Percentiles rank a stretch among this genome's conserved stretches.
Conservation (phyloP, 1,284 basidiomycete genomes). For the Hortiboletus rubellus region DNA sequence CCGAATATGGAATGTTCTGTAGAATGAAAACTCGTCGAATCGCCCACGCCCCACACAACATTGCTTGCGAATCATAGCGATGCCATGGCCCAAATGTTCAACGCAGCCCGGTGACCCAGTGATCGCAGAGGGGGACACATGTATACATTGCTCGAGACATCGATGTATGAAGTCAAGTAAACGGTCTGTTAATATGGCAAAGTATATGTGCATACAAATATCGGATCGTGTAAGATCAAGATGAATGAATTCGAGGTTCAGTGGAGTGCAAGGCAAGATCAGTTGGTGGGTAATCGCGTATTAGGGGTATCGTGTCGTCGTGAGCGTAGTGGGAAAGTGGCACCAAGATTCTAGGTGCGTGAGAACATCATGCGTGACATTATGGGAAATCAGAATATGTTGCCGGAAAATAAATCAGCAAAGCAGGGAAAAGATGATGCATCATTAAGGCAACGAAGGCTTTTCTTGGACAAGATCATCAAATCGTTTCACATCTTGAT, state of each 20-base stretch:
- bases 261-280: slow-evolving; percentile 16
- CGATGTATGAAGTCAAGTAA: slow-evolving; percentile 7
- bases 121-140: slow-evolving; percentile 12
- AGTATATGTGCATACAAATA: slow-evolving; percentile 33
- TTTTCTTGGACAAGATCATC: slow-evolving; percentile 51
- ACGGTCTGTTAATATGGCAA: slow-evolving; percentile 13
- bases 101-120: slow-evolving; percentile 9
- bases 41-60: slow-evolving; percentile 5
- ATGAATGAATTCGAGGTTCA: slow-evolving; percentile 5
- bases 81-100: no score
- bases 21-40: slow-evolving; percentile 17
- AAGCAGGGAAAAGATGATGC: slow-evolving; percentile 12
- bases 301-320: slow-evolving; percentile 35
- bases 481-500: slow-evolving; percentile 41
- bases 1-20: slow-evolving; percentile 36
- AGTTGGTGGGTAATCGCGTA: slow-evolving; percentile 33
- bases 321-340: slow-evolving; percentile 15
- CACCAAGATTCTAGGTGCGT: slow-evolving; percentile 16
- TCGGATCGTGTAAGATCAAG: slow-evolving; percentile 29
- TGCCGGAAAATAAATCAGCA: slow-evolving; percentile 25
- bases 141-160: slow-evolving; percentile 18
- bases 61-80: no score
- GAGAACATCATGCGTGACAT: slow-evolving; percentile 28
- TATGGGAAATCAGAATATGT: slow-evolving; percentile 22
- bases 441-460: slow-evolving; percentile 33